Percentiles rank a stretch among this genome's conserved stretches.
phyloP scores from a whole-genome alignment of 805 yeast genomes.

The Myxozyma mucilagina region DNA sequence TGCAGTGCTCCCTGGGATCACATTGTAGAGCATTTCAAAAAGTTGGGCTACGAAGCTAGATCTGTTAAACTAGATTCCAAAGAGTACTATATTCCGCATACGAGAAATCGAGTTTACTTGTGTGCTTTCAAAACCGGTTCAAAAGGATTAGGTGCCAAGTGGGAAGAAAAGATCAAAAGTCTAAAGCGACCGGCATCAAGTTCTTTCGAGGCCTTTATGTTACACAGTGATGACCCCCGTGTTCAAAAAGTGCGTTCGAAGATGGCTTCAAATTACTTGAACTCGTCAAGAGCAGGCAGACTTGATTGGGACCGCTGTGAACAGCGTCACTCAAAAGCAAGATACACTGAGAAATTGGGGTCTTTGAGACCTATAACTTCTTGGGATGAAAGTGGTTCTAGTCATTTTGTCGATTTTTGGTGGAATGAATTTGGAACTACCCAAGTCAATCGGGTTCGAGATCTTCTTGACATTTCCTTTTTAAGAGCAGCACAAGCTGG shows the following conservation, averaged over 20 bases:
- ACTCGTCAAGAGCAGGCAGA: neutral
- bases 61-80: conserved; percentile 12
- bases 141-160: neutral
- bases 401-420: conserved; percentile 9
- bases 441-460: conserved; percentile 16
- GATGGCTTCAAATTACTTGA: neutral
- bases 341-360: conserved; percentile 11
- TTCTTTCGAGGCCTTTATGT: conserved; percentile 18
- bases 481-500: conserved; percentile 14
- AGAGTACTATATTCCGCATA: conserved; percentile 19
- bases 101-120: conserved; percentile 15
- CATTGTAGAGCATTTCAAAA: conserved; percentile 4
- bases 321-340: conserved; percentile 12
- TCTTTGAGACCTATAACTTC: conserved; percentile 10
- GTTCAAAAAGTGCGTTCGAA: neutral
- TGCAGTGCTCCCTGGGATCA: conserved; percentile 18
- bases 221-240: conserved; percentile 16
- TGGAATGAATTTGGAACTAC: conserved; percentile 15
- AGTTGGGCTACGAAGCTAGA: conserved; percentile 7
- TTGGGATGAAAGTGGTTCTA: conserved; percentile 7
- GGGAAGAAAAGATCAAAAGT: conserved; percentile 2
- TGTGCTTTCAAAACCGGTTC: conserved; percentile 8
- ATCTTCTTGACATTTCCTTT: conserved; percentile 11
- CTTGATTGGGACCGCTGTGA: conserved; percentile 18
- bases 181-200: conserved; percentile 15